Conservation (phyloP, 257 asterid species). For the Solanum arcanum region DNA sequence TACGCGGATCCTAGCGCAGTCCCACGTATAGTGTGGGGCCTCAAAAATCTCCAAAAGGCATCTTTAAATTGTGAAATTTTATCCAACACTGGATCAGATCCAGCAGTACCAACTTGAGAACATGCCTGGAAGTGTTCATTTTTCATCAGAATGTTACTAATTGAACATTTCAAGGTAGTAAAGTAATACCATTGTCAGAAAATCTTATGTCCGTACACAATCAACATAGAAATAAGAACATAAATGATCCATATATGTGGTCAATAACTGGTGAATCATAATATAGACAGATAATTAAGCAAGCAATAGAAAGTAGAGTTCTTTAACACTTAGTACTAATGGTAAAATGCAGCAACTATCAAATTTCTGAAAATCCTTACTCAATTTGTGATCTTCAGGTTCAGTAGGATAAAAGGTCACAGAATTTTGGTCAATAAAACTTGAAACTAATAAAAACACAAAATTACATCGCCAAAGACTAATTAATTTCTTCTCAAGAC, state of each 20-base stretch:
- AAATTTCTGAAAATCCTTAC: neutral
- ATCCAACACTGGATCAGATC: slow-evolving; percentile 43
- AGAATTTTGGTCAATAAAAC: neutral
- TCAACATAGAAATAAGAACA: neutral
- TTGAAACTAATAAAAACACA: neutral
- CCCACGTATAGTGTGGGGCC: slow-evolving; percentile 99
- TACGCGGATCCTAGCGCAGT: slow-evolving; percentile 87
- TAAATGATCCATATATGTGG: neutral
- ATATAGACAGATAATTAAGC: neutral
- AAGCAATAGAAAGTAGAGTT: neutral
- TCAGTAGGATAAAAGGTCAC: neutral
- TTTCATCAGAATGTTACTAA: slow-evolving; percentile 24
- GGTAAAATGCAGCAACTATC: neutral
- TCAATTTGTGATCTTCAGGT: neutral
- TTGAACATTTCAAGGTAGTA: neutral
- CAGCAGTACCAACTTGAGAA: slow-evolving; percentile 75
- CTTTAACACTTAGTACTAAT: neutral
- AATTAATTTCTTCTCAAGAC: neutral
- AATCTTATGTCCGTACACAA: neutral
- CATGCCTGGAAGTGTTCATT: slow-evolving; percentile 57
- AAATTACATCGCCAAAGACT: neutral
- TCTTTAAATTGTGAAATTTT: slow-evolving; percentile 58
- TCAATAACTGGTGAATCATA: neutral
- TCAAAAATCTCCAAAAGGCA: slow-evolving; percentile 94
- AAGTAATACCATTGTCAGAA: neutral